phyloP scores from a whole-genome alignment of 108 stramenopile species.

The Stephanodiscus minutulus region DNA sequence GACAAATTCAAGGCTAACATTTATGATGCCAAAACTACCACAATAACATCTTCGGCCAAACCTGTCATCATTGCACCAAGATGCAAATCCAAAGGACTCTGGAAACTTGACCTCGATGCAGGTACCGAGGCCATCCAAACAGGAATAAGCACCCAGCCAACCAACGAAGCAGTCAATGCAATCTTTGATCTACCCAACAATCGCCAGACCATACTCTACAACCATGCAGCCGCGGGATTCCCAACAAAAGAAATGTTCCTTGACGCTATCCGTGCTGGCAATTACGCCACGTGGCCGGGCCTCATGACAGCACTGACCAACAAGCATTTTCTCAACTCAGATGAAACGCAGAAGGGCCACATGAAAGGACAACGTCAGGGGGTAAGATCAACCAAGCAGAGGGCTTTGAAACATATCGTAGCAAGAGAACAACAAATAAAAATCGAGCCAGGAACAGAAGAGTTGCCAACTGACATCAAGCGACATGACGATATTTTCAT shows the following conservation, averaged over 20 bases:
- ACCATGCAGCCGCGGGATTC: no score
- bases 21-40: background rate
- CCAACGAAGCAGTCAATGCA: no score
- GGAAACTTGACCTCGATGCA: no score
- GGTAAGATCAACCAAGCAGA: background rate
- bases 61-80: no score
- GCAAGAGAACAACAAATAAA: background rate
- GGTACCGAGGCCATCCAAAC: no score
- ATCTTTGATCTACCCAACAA: no score
- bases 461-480: no score
- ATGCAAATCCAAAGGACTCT: no score
- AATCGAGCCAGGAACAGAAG: background rate
- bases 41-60: background rate
- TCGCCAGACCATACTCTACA: no score
- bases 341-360: slow-evolving; percentile 17
- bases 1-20: background rate
- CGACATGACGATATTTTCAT: background rate
- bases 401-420: slow-evolving; percentile 3
- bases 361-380: background rate
- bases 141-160: no score
- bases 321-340: slow-evolving; percentile 18
- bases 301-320: slow-evolving; percentile 8
- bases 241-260: no score
- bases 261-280: no score
- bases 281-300: slow-evolving; percentile 24